Evolutionary conservation across 2,329 filamentous ascomycete genomes (phyloP).

Genomic region (Clathrospora elynae): DNA sequence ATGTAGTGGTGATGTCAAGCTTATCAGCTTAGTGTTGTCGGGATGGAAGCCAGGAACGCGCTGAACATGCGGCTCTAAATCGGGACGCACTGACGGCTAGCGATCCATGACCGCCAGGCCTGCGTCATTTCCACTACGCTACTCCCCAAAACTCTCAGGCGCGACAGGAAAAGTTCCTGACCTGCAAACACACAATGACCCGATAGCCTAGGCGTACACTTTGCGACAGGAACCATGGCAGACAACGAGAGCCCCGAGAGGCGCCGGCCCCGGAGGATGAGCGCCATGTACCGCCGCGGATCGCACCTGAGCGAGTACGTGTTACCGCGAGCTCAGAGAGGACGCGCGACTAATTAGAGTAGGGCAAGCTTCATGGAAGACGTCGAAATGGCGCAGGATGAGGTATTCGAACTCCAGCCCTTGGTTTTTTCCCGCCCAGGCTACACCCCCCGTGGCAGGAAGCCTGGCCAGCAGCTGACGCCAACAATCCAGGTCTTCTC

Average conservation of each 20-base stretch:
- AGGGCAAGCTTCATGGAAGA: constrained; percentile 78
- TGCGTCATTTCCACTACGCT: not conserved
- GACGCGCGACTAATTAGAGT: constrained; percentile 16
- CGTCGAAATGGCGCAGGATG: constrained; percentile 98
- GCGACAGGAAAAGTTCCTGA: constrained; percentile 14
- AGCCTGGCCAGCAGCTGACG: constrained; percentile 45
- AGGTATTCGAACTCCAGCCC: constrained; percentile 62
- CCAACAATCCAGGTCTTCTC: constrained; percentile 69
- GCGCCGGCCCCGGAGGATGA: constrained; percentile 42
- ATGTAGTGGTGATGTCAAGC: no score
- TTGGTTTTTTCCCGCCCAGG: constrained; percentile 22
- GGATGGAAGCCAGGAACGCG: no score
- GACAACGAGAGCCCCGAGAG: constrained; percentile 44
- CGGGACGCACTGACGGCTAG: no score
- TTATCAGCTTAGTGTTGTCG: no score
- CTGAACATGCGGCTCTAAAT: no score
- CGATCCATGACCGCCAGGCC: no score
- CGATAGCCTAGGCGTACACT: constrained; percentile 7
- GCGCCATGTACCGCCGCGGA: constrained; percentile 65
- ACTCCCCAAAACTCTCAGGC: not conserved
- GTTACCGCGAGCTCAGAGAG: constrained; percentile 2
- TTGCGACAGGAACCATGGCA: constrained; percentile 29
- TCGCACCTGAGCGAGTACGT: constrained; percentile 65
- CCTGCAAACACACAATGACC: constrained; percentile 20
- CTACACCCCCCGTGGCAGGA: constrained; percentile 11